Evolutionary conservation across 306 rosid genomes (phyloP), one percentile per base, ranked within the genome.

Genomic region (Rosa chinensis): DNA sequence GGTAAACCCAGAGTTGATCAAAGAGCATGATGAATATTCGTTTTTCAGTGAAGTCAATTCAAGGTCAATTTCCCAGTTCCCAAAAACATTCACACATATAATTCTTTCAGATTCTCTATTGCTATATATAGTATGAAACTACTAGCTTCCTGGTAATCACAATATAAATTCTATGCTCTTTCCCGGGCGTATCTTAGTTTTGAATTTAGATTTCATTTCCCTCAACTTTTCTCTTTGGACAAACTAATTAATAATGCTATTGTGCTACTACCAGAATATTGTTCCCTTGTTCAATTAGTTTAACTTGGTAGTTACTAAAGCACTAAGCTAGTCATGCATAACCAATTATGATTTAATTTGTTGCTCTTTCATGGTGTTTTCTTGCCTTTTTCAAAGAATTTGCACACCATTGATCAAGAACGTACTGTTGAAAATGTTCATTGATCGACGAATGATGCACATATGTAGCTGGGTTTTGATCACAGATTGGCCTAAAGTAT

Each of bases 141-240:
- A 9, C 32, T 35, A 35, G 64, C 50, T 73, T 53, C 68, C 28
- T 56, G 68, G 78, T 14, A 74, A 74, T 58, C 52, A 56, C 55
- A 8, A 2, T 2, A 42, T 8, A 58, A 40, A 42, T 58, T 58
- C 69, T 42, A 4, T 42, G 23, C 7, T 39, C 5, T 55, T 74
- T 52, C 77, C 43, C 8, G 37, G 39, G 40, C 53, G 50, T 73
- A 73, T 53, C 77, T 55, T 12, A 20, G 37, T 39, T 40, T 42
- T 8, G 53, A 39, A 53, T 23, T 40, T 42, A 5, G 20, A 20
- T 39, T 58, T 7, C 50, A 20, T 53, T 20, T 53, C 18, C 48
- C 66, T 25, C 7, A n/a, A n/a, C 12, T 18, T 35, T 55, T 73
- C 37, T 39, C 1, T 73, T 17, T 5, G 14, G 32, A 23, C 1